Evolutionary conservation across 148 eudicot species (phyloP).

Genomic region (Oxyria digyna): DNA sequence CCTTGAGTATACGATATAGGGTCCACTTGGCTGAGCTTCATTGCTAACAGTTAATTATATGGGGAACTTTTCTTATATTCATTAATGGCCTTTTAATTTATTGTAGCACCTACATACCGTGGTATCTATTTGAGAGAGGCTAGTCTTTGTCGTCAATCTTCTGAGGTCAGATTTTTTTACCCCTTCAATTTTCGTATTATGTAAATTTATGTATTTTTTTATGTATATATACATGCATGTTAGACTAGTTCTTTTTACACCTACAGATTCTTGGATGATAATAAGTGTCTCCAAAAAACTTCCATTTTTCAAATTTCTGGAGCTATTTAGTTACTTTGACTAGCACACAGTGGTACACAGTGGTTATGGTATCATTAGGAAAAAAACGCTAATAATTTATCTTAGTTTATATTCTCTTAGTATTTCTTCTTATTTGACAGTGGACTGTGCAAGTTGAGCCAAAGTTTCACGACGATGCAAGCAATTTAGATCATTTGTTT

Average conservation of each 20-base stretch:
- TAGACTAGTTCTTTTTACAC: neutral
- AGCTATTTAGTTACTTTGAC: neutral
- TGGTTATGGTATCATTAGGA: neutral
- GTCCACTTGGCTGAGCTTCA: no score
- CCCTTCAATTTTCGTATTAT: neutral
- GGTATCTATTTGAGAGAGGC: constrained; percentile 93
- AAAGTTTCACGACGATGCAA: constrained; percentile 88
- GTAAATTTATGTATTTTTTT: neutral
- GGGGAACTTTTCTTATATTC: neutral
- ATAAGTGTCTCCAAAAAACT: neutral
- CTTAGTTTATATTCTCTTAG: constrained; percentile 8
- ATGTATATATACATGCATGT: neutral
- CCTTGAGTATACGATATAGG: no score
- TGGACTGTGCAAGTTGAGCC: constrained; percentile 93
- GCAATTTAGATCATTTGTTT: constrained; percentile 75
- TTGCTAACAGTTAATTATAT: no score
- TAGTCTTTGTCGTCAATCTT: constrained; percentile 47
- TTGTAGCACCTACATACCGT: constrained; percentile 75
- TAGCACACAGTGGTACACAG: neutral
- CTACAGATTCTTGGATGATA: neutral
- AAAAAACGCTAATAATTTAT: neutral
- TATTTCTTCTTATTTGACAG: constrained; percentile 26
- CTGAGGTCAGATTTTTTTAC: constrained; percentile 43
- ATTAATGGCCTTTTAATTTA: constrained; percentile 8
- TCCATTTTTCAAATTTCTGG: neutral